Evolutionary conservation across 495 filamentous ascomycete genomes (phyloP), one percentile per base, ranked within the genome.

Genomic region (Tuber indicum): DNA sequence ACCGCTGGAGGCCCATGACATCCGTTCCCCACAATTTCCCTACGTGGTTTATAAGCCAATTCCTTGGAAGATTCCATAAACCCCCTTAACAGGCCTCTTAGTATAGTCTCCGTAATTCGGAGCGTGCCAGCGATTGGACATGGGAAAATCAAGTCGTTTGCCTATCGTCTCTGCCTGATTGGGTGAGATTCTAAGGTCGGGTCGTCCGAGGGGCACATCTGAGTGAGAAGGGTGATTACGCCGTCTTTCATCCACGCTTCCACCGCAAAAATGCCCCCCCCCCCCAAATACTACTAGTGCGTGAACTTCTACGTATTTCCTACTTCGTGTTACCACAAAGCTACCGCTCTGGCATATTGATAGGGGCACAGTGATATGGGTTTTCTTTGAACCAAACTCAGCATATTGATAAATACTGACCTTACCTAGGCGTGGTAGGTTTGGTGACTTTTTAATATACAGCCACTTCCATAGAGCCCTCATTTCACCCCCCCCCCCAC

Each of bases 141-240:
- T 79, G 78, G 66, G 78, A 72, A 19, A 42, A 72, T 17, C 62
- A 79, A 77, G 70, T 79, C 7, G 75, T 77, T 45, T 16, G 10
- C 14, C 23, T 41, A 32, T 39, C 16, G 32, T 8, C 45, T 62
- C n/a, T 12, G 14, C 3, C 19, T 32, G 14, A n/a, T 9, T 43
- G 26, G 19, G 19, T 36, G 39, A 12, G 39, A 6, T 3, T 19
- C n/a, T 43, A 7, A 44, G 14, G n/a, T 7, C 10, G 0, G 19
- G 44, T 19, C 1, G 21, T 44, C 72, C 62, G 44, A 87, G 85
- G 78, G 78, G 10, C 72, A 77, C 23, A 77, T 75, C 23, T 75
- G 78, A 72, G 72, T 69, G 69, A 78, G 77, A 72, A 75, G 49
- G 5, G 75, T 26, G 78, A 79, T 23, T 77, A 74, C 72, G 43